Evolutionary conservation across 1,284 basidiomycete genomes (phyloP), one percentile per base, ranked within the genome.

Genomic region (Hymenochaete sp.): DNA sequence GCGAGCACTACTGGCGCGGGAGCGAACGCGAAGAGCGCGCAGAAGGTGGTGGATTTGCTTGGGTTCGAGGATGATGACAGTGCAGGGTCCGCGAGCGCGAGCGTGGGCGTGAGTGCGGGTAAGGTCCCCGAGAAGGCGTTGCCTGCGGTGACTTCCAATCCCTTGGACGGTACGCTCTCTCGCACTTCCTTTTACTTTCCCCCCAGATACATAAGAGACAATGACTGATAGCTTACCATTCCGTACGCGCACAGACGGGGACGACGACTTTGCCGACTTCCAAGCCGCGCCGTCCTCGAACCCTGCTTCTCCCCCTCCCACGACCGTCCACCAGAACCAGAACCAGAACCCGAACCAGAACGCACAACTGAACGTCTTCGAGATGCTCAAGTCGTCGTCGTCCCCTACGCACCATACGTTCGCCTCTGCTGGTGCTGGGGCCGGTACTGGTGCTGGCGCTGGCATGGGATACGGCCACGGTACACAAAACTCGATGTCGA

Each of bases 261-360:
- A 85, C 59, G 92, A 95, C 56, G 92, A 96, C 51, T 95, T 96
- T 61, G 85, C 81, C 51, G 92, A 93, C 61, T 96, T 95, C 71
- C 83, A 93, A 66, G 77, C 76, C 42, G 87, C 89, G 1, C 82
- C 84, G 2, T 63, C 76, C 0, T 59, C 67, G 2, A 55, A 66
- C 2, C 55, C 58, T 2, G 35, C 62, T 1, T 36, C 62, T 19
- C 51, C 63, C 21, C 87, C 88, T 1, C 81, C 84, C 1, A 64
- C 76, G 0, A 57, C 67, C 2, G n/a, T n/a, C n/a, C n/a, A n/a
- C n/a, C n/a, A n/a, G n/a, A n/a, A n/a, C n/a, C n/a, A n/a, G n/a
- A n/a, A n/a, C n/a, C n/a, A n/a, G n/a, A n/a, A n/a, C n/a, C n/a
- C n/a, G n/a, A n/a, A n/a, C n/a, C n/a, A 66, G 2, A 54, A 57